A percentile compares a stretch with the other conserved stretches of the same genome.
Evolutionary conservation across 345 rosid genomes (phyloP).

Genomic region (Clausena lansium): DNA sequence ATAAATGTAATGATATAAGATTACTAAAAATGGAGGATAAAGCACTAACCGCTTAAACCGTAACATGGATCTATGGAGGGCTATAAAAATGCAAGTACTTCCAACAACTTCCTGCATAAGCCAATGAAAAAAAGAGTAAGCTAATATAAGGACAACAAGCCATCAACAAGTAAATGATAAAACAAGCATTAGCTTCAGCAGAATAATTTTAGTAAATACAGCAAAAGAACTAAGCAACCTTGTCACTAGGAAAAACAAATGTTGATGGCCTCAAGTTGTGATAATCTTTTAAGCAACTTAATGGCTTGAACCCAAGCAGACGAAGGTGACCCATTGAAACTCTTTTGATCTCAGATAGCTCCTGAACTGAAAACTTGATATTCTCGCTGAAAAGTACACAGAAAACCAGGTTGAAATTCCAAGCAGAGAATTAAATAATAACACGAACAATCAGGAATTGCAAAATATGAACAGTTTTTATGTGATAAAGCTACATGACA

Average conservation of each 20-base stretch:
- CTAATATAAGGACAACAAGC: neutral
- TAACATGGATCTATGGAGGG: constrained; percentile 82
- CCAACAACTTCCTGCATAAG: constrained; percentile 82
- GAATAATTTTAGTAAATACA: constrained; percentile 4
- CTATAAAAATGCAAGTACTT: constrained; percentile 76
- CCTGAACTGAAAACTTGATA: constrained; percentile 57
- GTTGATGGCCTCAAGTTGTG: constrained; percentile 94
- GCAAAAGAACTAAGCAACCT: constrained; percentile 47
- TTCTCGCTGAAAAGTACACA: constrained; percentile 46
- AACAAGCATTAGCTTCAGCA: neutral
- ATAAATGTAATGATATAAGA: neutral
- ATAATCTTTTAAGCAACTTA: constrained; percentile 84
- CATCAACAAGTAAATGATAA: neutral
- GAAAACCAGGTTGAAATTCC: constrained; percentile 14
- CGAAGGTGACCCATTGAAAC: constrained; percentile 62
- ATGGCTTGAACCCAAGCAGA: constrained; percentile 93
- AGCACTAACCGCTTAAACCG: constrained; percentile 69
- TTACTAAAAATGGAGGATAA: neutral
- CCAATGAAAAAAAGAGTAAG: constrained; percentile 9
- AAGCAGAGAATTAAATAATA: constrained; percentile 1
- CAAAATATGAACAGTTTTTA: neutral
- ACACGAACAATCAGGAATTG: neutral
- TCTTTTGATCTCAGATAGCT: constrained; percentile 73
- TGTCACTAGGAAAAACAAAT: constrained; percentile 82
- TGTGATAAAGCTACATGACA: neutral